These are phyloP conservation scores for Phytophthora boehmeriae DNA, from an alignment of 352 stramenopile species.

Conservation along the genomic window DNA sequence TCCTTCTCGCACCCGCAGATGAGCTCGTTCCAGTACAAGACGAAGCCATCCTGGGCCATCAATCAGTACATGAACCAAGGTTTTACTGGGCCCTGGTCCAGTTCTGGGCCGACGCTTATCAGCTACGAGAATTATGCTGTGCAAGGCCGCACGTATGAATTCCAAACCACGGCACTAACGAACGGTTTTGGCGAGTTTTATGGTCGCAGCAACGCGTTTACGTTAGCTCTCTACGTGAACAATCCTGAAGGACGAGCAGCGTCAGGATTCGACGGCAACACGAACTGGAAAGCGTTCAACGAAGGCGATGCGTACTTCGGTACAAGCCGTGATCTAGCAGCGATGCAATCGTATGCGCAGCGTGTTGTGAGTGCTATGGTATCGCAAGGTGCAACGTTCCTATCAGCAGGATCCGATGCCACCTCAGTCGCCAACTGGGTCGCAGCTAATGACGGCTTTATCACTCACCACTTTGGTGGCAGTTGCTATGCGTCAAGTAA, in stretches of 20 bases:
- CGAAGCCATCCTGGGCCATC: constrained; percentile 33
- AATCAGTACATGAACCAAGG: constrained; percentile 57
- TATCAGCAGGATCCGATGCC: constrained; percentile 31
- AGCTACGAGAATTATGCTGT: constrained; percentile 63
- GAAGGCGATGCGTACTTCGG: constrained; percentile 42
- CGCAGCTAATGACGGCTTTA: constrained; percentile 23
- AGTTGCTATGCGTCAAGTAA: constrained; percentile 67
- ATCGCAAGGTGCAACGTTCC: constrained; percentile 47
- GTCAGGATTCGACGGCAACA: constrained; percentile 45
- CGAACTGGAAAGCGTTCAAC: constrained; percentile 46
- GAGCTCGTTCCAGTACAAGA: constrained; percentile 49
- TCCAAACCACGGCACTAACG: constrained; percentile 52
- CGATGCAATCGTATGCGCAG: constrained; percentile 53
- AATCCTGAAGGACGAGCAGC: constrained; percentile 55
- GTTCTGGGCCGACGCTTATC: constrained; percentile 51
- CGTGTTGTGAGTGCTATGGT: constrained; percentile 43
- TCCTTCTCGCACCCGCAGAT: constrained; percentile 58
- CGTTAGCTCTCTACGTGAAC: constrained; percentile 60
- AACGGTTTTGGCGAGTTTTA: constrained; percentile 49
- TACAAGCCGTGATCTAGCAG: constrained; percentile 48
- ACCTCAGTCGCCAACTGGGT: constrained; percentile 54
- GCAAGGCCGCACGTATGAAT: constrained; percentile 54
- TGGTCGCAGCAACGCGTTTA: constrained; percentile 41
- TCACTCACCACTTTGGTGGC: constrained; percentile 74
- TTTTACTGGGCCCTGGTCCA: constrained; percentile 41